Evolutionary conservation across 371 early-diverging fungal genomes (phyloP).

Genomic region (Funneliformis caledonium): DNA sequence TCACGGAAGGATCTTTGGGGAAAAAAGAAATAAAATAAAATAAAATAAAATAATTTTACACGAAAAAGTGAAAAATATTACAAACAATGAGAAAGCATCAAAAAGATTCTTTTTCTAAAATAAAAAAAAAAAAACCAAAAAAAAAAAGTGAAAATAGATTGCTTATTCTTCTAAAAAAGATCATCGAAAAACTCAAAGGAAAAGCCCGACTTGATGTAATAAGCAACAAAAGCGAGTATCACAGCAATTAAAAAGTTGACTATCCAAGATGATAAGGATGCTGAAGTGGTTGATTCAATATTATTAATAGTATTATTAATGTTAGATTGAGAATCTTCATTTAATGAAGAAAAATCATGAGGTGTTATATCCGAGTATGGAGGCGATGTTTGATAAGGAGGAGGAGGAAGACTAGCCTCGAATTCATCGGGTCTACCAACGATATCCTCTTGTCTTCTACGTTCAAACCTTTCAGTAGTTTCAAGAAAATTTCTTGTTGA

Average conservation of each 20-base stretch:
- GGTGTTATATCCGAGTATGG: not conserved
- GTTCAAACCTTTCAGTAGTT: not conserved
- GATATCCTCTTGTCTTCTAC: not conserved
- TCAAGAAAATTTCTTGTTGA: slow-evolving; percentile 9
- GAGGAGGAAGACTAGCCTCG: not conserved
- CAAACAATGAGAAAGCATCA: not conserved
- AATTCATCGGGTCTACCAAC: not conserved
- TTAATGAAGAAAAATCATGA: not conserved
- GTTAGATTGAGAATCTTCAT: not conserved
- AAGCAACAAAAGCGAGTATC: not conserved
- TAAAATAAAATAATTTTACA: slow-evolving; percentile 7
- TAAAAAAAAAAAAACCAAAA: not conserved
- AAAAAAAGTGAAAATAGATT: not conserved
- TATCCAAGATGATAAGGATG: not conserved
- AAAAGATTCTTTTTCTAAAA: not conserved
- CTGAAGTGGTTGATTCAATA: not conserved
- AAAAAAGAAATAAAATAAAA: not conserved
- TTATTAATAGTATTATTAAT: not conserved
- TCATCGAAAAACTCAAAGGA: not conserved
- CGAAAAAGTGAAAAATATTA: not conserved
- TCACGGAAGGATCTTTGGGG: not conserved
- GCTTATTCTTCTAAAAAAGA: not conserved
- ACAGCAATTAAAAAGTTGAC: not conserved
- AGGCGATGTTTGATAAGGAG: too few species aligned
- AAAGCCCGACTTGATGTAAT: not conserved